Evolutionary conservation across 176 grass and related monocot species (phyloP), one percentile per base, ranked within the genome.

Genomic region (Calamus simplicifolius): DNA sequence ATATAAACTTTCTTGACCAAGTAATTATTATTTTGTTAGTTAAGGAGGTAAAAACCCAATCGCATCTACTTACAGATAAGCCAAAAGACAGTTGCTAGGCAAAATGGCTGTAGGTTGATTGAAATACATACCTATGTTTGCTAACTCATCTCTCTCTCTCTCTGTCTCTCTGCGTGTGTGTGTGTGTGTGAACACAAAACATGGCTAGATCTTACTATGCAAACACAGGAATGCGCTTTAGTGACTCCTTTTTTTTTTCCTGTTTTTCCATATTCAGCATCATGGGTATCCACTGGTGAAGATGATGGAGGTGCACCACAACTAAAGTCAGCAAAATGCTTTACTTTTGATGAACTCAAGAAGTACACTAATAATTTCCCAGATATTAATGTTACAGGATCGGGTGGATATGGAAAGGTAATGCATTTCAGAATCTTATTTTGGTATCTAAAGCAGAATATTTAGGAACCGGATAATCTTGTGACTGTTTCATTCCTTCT

Each of bases 381-480:
- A 28, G 61, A 85, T 72, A 86, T 71, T 25, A 97, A 90, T 50
- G 66, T 68, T 30, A 80, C 91, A 66, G 92, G 92, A 27, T 62
- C 50, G 29, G 92, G 92, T n/a, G 83, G 92, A 5, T 97, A 85
- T 48, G 87, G 92, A 85, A 82, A 53, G 59, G 93, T 97, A 88
- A 43, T 43, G 1, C 7, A 43, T 43, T 12, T 12, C 62, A 82
- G 18, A 52, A 16, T 4, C 58, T 6, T 38, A 57, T 58, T 49
- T 43, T 67, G 29, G 10, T 13, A 18, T 16, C 67, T 79, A n/a
- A 31, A 26, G 1, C 48, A 35, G 35, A 43, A 13, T 43, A 1
- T 43, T 13, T 43, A 10, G 35, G 4, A 66, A 17, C 13, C 52
- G 15, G 35, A 48, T 57, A 66, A 49, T 51, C 27, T 57, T 3